phyloP scores from a whole-genome alignment of 441 rosid species.

The Biscutella auriculata region DNA sequence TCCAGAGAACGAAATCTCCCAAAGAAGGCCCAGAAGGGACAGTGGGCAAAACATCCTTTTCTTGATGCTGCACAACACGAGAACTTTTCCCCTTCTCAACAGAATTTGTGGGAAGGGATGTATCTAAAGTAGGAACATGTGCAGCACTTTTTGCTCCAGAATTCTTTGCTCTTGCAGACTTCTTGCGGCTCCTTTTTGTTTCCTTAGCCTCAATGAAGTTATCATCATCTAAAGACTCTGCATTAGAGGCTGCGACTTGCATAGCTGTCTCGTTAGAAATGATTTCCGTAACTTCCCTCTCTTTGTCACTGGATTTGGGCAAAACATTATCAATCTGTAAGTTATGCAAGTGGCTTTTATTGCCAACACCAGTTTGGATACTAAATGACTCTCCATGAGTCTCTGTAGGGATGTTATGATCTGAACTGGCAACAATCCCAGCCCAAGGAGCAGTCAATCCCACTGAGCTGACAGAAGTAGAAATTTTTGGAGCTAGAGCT shows the following conservation, averaged over 20 bases:
- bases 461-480: slow-evolving; percentile 30
- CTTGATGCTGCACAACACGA: slow-evolving; percentile 49
- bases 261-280: slow-evolving; percentile 19
- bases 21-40: slow-evolving; percentile 90
- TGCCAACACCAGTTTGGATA: slow-evolving; percentile 29
- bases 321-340: slow-evolving; percentile 51
- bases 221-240: slow-evolving; percentile 43
- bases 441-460: slow-evolving; percentile 44
- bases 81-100: slow-evolving; percentile 63
- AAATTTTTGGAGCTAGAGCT: slow-evolving; percentile 43
- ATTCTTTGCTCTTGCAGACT: slow-evolving; percentile 71
- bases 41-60: slow-evolving; percentile 60
- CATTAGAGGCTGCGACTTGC: slow-evolving; percentile 20
- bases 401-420: slow-evolving; percentile 39
- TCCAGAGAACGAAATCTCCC: slow-evolving; percentile 93
- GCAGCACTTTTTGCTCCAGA: slow-evolving; percentile 42
- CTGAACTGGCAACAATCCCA: slow-evolving; percentile 55
- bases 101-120: slow-evolving; percentile 46
- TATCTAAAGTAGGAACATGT: slow-evolving; percentile 31
- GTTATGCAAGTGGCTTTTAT: slow-evolving; percentile 68
- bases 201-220: slow-evolving; percentile 89
- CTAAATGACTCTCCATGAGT: slow-evolving; percentile 28
- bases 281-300: slow-evolving; percentile 32
- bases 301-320: slow-evolving; percentile 43
- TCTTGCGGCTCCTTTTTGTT: slow-evolving; percentile 80